Percentiles rank a stretch among this genome's conserved stretches.
These are phyloP conservation scores for Sporothrix globosa DNA, from an alignment of 2,329 filamentous ascomycete species.

Conservation along the genomic window DNA sequence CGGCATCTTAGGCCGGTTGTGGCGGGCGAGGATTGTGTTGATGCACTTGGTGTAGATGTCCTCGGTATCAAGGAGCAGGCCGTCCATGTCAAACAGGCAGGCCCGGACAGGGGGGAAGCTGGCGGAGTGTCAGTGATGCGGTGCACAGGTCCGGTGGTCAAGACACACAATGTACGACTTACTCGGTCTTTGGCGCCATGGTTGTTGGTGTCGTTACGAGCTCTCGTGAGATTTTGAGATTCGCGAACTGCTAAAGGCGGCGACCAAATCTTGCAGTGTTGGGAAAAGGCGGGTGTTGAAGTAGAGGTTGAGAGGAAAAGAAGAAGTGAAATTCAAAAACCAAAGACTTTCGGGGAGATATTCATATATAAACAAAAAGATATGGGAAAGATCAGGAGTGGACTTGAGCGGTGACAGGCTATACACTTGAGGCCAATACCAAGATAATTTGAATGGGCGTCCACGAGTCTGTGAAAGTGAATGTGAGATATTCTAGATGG, in stretches of 20 bases:
- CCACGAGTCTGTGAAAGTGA: background rate
- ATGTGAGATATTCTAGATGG: slow-evolving; percentile 14
- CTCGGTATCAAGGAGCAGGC: slow-evolving; percentile 90
- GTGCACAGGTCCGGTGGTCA: too few relatives aligned
- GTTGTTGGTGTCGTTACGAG: background rate
- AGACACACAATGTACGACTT: slow-evolving; percentile 29
- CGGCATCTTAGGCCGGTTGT: slow-evolving; percentile 74
- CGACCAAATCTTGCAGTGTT: background rate
- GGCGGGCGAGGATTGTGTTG: slow-evolving; percentile 77
- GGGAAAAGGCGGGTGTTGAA: background rate
- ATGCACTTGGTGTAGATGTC: slow-evolving; percentile 83
- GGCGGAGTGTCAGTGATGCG: slow-evolving; percentile 23
- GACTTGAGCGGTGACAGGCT: background rate
- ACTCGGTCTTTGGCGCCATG: slow-evolving; percentile 45
- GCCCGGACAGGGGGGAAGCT: slow-evolving; percentile 78
- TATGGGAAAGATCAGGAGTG: background rate
- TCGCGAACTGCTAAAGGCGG: background rate
- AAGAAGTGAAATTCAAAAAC: background rate
- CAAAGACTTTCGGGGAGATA: background rate
- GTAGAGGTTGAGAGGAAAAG: background rate
- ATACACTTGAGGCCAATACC: background rate
- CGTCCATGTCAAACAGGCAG: slow-evolving; percentile 99
- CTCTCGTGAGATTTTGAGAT: too few relatives aligned
- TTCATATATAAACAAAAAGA: slow-evolving; percentile 22
- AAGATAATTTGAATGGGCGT: slow-evolving; percentile 13